Percentiles rank a stretch among this genome's conserved stretches.
These are phyloP conservation scores for Pythium folliculosum DNA, from an alignment of 352 stramenopile genomes.

Conservation along the genomic window DNA sequence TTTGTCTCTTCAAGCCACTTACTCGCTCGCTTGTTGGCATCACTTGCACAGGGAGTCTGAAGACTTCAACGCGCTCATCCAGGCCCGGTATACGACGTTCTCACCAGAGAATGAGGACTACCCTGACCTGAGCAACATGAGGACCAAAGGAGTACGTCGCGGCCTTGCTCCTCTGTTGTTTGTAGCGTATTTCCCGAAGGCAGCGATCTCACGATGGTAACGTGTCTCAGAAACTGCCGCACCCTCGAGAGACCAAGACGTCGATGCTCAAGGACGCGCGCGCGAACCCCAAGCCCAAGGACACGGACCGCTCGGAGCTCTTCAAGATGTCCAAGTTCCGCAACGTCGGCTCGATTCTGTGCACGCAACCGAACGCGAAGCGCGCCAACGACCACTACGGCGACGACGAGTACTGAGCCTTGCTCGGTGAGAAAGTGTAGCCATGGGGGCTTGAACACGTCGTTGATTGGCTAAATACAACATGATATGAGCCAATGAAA, in stretches of 20 bases:
- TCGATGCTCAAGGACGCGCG: constrained; percentile 71
- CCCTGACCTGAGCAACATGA: constrained; percentile 78
- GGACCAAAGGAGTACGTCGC: constrained; percentile 68
- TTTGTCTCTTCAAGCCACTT: background rate
- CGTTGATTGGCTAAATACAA: constrained; percentile 10
- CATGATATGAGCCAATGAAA: constrained; percentile 21
- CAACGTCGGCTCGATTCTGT: constrained; percentile 64
- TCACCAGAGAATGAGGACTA: constrained; percentile 70
- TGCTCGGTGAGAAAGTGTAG: background rate
- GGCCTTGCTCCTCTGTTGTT: background rate
- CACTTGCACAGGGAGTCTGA: constrained; percentile 52
- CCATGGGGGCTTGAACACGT: background rate
- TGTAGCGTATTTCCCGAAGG: background rate
- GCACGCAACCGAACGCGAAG: constrained; percentile 51
- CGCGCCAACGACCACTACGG: constrained; percentile 10
- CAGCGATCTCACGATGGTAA: background rate
- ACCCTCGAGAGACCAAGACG: constrained; percentile 72
- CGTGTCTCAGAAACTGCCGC: constrained; percentile 57
- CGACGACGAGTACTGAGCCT: constrained; percentile 21
- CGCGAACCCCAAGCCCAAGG: constrained; percentile 34
- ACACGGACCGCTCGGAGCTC: constrained; percentile 40
- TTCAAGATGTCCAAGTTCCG: constrained; percentile 91
- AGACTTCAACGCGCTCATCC: constrained; percentile 69
- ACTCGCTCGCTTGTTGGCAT: background rate
- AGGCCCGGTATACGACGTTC: constrained; percentile 70